These are phyloP conservation scores for Pythium vanterpoolii DNA, from an alignment of 352 stramenopile genomes.

Conservation along the genomic window DNA sequence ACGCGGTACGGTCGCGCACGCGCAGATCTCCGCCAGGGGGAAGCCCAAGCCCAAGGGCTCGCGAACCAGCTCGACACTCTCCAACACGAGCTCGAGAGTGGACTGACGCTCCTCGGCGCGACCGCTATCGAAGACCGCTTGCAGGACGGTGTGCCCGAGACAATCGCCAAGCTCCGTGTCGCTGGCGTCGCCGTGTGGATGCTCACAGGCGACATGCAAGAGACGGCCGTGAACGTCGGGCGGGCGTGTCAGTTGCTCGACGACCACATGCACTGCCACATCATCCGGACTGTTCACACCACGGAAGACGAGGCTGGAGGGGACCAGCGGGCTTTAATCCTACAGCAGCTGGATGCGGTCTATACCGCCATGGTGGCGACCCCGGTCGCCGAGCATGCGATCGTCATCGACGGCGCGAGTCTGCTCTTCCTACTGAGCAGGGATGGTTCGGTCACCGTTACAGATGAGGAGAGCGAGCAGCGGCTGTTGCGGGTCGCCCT, in stretches of 20 bases:
- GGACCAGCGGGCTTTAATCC: slow-evolving; percentile 10
- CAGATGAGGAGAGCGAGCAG: slow-evolving; percentile 42
- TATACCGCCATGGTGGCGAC: neutral
- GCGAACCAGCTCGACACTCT: slow-evolving; percentile 57
- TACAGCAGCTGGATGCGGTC: slow-evolving; percentile 21
- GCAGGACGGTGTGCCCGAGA: slow-evolving; percentile 75
- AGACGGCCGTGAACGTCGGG: slow-evolving; percentile 85
- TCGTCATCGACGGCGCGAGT: slow-evolving; percentile 94
- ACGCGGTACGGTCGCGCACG: slow-evolving; percentile 51
- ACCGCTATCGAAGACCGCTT: slow-evolving; percentile 83
- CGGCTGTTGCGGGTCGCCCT: slow-evolving; percentile 66
- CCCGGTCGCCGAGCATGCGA: slow-evolving; percentile 46
- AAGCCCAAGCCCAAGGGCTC: slow-evolving; percentile 50
- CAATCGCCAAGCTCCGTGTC: slow-evolving; percentile 62
- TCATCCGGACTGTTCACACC: slow-evolving; percentile 48
- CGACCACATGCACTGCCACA: slow-evolving; percentile 90
- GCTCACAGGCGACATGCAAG: slow-evolving; percentile 84
- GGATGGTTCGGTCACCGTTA: slow-evolving; percentile 16
- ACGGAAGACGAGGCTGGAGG: slow-evolving; percentile 9
- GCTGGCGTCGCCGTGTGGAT: slow-evolving; percentile 83
- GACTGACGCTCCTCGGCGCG: slow-evolving; percentile 62
- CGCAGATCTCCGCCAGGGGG: slow-evolving; percentile 57
- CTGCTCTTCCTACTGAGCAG: slow-evolving; percentile 71
- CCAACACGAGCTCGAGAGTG: slow-evolving; percentile 68
- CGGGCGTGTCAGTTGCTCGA: slow-evolving; percentile 80